These are phyloP conservation scores for Pterocarpus macrocarpus DNA, from an alignment of 306 rosid genomes.

Conservation along the genomic window DNA sequence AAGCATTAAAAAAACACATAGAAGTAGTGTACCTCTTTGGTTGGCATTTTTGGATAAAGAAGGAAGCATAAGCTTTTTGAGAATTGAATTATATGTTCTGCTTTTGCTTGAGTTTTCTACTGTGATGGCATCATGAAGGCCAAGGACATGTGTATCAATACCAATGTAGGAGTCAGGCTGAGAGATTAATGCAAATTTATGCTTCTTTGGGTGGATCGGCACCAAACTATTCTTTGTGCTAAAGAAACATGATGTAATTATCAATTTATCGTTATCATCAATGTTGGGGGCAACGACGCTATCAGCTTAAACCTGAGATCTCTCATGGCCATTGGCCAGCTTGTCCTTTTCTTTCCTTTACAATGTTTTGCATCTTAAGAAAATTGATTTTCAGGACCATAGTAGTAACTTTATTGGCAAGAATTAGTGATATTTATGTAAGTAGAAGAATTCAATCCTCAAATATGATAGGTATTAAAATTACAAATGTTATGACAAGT, in stretches of 20 bases:
- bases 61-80: constrained; percentile 19
- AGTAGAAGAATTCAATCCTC: too few species aligned
- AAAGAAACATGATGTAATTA: constrained; percentile 14
- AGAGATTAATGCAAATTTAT: constrained; percentile 29
- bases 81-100: constrained; percentile 22
- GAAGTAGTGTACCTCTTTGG: constrained; percentile 61
- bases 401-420: not conserved
- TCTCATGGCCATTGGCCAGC: constrained; percentile 7
- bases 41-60: constrained; percentile 50
- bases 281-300: constrained; percentile 28
- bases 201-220: constrained; percentile 44
- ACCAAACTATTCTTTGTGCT: constrained; percentile 22
- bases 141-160: constrained; percentile 11
- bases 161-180: constrained; percentile 11
- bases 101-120: constrained; percentile 5
- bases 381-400: not conserved
- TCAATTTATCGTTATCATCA: constrained; percentile 2
- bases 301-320: constrained; percentile 32
- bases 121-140: constrained; percentile 33
- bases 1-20: constrained; percentile 17
- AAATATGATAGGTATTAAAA: too few species aligned
- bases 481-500: too few species aligned
- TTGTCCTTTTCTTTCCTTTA: constrained; percentile 19
- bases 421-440: too few species aligned
- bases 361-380: not conserved